Evolutionary conservation across 2,329 filamentous ascomycete species (phyloP).

Genomic region (Golovinomyces cichoracearum): DNA sequence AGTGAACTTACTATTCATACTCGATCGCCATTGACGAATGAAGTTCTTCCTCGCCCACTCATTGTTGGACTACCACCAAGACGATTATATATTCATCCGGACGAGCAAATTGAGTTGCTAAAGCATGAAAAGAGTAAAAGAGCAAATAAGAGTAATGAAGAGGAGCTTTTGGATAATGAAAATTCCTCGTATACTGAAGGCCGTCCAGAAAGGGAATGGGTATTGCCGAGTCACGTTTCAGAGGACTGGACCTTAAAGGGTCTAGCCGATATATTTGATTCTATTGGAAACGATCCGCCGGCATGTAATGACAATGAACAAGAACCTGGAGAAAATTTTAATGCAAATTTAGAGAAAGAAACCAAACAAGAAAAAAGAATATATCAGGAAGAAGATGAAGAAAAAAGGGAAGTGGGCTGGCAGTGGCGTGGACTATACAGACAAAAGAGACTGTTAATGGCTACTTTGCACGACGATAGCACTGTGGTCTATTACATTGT

Average conservation of each 20-base stretch:
- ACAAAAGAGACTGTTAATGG: slow-evolving; percentile 45
- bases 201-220: slow-evolving; percentile 41
- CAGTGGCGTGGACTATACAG: slow-evolving; percentile 22
- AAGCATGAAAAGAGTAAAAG: slow-evolving; percentile 28
- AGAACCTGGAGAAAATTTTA: slow-evolving; percentile 5
- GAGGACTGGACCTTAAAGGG: slow-evolving; percentile 45
- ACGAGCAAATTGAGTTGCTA: slow-evolving; percentile 52
- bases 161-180: slow-evolving; percentile 19
- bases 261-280: slow-evolving; percentile 29
- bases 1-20: slow-evolving; percentile 29
- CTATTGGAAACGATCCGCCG: background rate
- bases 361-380: too few species aligned
- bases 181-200: background rate
- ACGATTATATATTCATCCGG: slow-evolving; percentile 52
- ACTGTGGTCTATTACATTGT: slow-evolving; percentile 66
- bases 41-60: slow-evolving; percentile 30
- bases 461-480: slow-evolving; percentile 52
- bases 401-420: slow-evolving; percentile 14
- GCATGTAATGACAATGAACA: slow-evolving; percentile 4
- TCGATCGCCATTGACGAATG: slow-evolving; percentile 18
- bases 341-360: background rate
- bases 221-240: slow-evolving; percentile 43
- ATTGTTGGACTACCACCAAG: slow-evolving; percentile 48
- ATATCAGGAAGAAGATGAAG: slow-evolving; percentile 6
- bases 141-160: too few species aligned